Conservation (phyloP, 2,329 filamentous ascomycete genomes). For the Curvularia sp. region DNA sequence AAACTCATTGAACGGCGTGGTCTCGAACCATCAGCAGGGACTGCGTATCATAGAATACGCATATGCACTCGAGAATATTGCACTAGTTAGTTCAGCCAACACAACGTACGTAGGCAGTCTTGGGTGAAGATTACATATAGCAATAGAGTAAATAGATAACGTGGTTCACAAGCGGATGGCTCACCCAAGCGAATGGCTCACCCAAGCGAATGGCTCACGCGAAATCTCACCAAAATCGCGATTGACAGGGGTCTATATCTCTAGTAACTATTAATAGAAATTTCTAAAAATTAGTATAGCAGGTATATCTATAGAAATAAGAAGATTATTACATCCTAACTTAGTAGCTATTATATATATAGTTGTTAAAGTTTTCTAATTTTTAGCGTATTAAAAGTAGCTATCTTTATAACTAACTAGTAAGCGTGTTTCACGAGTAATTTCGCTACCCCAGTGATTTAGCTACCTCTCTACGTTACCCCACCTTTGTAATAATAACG, state of each 20-base stretch:
- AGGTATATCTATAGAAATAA: not conserved
- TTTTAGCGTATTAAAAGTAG: too few species aligned
- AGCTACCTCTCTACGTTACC: not conserved
- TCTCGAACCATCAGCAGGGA: not conserved
- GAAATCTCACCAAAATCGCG: too few species aligned
- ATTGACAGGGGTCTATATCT: too few species aligned
- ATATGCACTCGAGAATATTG: not conserved
- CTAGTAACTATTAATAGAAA: not conserved
- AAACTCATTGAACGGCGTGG: not conserved
- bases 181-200: too few species aligned
- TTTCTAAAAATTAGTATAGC: not conserved
- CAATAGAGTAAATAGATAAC: too few species aligned
- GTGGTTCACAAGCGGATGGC: too few species aligned
- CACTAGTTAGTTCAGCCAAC: not conserved
- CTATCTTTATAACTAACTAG: too few species aligned
- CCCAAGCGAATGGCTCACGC: too few species aligned
- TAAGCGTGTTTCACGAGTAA: not conserved
- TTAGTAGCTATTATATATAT: too few species aligned
- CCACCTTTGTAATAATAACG: not conserved
- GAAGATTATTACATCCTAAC: too few species aligned
- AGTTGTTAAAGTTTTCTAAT: too few species aligned
- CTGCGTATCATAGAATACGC: not conserved
- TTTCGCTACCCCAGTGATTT: too few species aligned
- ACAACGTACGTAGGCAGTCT: not conserved
- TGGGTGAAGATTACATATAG: not conserved